A percentile compares a stretch with the other conserved stretches of the same genome.
These are phyloP conservation scores for Sicyos edulis DNA, from an alignment of 306 rosid species.

Conservation along the genomic window DNA sequence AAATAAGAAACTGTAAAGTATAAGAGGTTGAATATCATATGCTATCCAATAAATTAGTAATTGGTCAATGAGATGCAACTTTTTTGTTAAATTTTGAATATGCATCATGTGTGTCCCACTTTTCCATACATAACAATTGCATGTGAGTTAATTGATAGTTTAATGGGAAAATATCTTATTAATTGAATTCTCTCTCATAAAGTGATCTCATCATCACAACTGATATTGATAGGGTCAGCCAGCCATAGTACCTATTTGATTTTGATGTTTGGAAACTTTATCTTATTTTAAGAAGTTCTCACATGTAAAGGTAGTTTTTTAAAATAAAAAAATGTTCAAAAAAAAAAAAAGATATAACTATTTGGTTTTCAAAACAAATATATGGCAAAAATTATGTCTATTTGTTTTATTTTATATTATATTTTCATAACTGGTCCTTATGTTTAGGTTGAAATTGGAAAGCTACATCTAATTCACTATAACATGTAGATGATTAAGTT, in stretches of 20 bases:
- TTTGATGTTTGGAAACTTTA: background rate
- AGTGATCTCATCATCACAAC: background rate
- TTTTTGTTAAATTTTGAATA: background rate
- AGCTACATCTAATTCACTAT: no score
- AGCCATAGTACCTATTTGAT: background rate
- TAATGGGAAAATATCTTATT: background rate
- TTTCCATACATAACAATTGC: background rate
- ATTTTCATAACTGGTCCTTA: background rate
- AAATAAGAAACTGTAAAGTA: background rate
- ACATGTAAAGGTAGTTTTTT: background rate
- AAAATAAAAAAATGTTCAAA: background rate
- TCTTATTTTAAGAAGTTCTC: constrained; percentile 9
- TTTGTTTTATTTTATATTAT: background rate
- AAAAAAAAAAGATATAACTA: background rate
- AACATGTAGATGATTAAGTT: no score
- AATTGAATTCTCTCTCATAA: background rate
- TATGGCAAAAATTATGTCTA: background rate
- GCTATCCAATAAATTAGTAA: background rate
- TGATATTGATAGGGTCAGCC: background rate
- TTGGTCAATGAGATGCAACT: background rate
- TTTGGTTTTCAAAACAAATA: no score
- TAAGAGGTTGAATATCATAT: background rate
- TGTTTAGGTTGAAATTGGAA: background rate
- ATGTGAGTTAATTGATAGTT: constrained; percentile 9
- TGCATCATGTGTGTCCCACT: constrained; percentile 15